A percentile compares a stretch with the other conserved stretches of the same genome.
phyloP scores from a whole-genome alignment of 108 stramenopile genomes.

The Nitzschia sp. region DNA sequence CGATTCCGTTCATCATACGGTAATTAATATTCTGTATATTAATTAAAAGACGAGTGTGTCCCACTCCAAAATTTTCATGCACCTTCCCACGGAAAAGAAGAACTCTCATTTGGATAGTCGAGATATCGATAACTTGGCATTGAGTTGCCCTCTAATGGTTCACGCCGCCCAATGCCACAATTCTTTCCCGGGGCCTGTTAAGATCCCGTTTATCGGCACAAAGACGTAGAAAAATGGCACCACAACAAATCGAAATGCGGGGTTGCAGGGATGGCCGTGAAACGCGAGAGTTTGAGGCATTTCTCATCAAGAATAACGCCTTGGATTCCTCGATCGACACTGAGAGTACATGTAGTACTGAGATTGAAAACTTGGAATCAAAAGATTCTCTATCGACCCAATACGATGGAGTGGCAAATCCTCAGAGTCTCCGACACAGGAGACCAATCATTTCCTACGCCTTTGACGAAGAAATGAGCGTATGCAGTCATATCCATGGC shows the following conservation, averaged over 20 bases:
- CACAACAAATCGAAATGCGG: not conserved
- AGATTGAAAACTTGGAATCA: constrained; percentile 4
- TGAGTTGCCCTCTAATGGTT: too few relatives aligned
- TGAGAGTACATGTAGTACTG: constrained; percentile 13
- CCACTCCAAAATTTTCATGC: too few relatives aligned
- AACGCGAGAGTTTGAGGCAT: not conserved
- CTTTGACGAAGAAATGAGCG: not conserved
- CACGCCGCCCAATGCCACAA: too few relatives aligned
- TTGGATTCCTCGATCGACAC: constrained; percentile 15
- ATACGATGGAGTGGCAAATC: not conserved
- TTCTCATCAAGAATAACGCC: not conserved
- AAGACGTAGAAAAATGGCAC: not conserved
- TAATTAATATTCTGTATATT: too few relatives aligned
- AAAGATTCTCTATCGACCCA: constrained; percentile 15
- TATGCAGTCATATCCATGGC: not conserved
- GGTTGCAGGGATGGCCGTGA: not conserved
- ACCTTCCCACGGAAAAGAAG: too few relatives aligned
- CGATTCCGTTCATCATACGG: too few relatives aligned
- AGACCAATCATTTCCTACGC: not conserved
- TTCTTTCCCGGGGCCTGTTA: too few relatives aligned
- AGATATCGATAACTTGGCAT: too few relatives aligned
- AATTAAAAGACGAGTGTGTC: too few relatives aligned
- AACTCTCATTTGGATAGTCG: too few relatives aligned
- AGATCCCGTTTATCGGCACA: too few relatives aligned
- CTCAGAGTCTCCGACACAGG: not conserved